phyloP scores from a whole-genome alignment of 257 asterid species.

The Solanum piurae region DNA sequence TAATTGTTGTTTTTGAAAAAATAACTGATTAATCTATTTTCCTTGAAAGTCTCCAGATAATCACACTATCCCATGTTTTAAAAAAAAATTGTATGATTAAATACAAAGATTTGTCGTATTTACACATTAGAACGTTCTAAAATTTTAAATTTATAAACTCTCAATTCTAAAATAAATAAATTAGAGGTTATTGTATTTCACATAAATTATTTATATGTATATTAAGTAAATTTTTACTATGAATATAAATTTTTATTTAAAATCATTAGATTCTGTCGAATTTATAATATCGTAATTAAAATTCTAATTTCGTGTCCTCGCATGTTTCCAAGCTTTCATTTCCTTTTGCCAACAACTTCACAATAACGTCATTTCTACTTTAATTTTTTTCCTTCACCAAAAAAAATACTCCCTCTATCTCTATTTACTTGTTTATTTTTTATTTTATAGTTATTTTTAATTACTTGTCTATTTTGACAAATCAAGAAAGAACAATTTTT shows the following conservation, averaged over 20 bases:
- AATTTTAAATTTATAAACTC: too few species aligned
- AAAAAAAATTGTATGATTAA: background rate
- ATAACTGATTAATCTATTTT: background rate
- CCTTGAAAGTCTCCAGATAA: background rate
- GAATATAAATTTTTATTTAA: too few species aligned
- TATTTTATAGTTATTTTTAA: too few species aligned
- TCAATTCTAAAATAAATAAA: too few species aligned
- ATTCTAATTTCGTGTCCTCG: too few species aligned
- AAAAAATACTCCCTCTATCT: background rate
- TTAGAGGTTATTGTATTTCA: too few species aligned
- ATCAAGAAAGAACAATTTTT: too few species aligned
- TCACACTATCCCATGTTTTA: background rate
- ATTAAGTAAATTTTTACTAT: too few species aligned
- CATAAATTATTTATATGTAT: too few species aligned
- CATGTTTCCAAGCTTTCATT: background rate
- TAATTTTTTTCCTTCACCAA: background rate
- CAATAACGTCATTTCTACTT: background rate
- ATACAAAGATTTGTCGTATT: background rate
- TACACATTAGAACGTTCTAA: background rate
- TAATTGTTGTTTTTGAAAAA: too few species aligned
- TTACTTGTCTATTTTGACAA: too few species aligned
- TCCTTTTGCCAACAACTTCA: background rate
- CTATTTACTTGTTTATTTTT: too few species aligned
- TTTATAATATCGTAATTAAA: rapidly evolving
- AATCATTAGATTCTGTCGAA: rapidly evolving